phyloP scores from a whole-genome alignment of 176 grass and related monocot species.

The Triticum dicoccoides region DNA sequence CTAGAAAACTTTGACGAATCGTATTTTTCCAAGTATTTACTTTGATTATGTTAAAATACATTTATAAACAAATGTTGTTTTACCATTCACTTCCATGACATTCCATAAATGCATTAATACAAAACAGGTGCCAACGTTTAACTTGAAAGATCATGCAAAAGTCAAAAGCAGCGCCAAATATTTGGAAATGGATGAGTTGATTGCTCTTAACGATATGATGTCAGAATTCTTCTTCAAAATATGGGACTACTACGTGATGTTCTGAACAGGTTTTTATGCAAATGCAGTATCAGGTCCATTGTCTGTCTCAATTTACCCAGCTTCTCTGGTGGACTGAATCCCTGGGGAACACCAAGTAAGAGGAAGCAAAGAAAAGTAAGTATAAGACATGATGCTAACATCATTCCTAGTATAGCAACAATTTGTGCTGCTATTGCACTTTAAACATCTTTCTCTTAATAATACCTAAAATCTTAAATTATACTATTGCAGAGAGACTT shows the following conservation, averaged over 20 bases:
- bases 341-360: slow-evolving; percentile 88
- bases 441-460: neutral
- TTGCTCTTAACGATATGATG: slow-evolving; percentile 12
- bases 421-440: neutral
- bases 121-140: neutral
- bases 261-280: slow-evolving; percentile 34
- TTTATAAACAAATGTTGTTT: neutral
- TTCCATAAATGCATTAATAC: neutral
- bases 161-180: neutral
- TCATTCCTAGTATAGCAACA: neutral
- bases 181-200: neutral
- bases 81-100: neutral
- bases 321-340: slow-evolving; percentile 97
- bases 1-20: neutral
- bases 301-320: slow-evolving; percentile 96
- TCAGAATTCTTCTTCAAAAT: neutral
- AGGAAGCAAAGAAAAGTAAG: slow-evolving; percentile 90
- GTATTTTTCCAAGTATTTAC: neutral
- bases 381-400: neutral
- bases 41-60: neutral
- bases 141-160: neutral
- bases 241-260: neutral
- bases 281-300: slow-evolving; percentile 93
- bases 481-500: slow-evolving; percentile 70
- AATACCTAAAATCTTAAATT: slow-evolving; percentile 4